phyloP scores from a whole-genome alignment of 805 yeast genomes.

The Pichia phayaonensis region DNA sequence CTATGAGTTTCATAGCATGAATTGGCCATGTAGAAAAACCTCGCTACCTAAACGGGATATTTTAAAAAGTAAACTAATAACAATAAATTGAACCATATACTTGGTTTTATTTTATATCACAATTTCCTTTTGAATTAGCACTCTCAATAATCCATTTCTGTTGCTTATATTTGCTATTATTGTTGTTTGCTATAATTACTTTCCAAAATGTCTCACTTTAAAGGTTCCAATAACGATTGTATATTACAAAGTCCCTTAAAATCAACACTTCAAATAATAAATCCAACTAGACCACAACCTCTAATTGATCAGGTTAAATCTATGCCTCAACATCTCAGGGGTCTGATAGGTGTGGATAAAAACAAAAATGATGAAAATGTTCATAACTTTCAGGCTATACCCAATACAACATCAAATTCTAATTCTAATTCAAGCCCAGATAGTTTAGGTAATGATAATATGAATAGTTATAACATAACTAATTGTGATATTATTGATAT shows the following conservation, averaged over 20 bases:
- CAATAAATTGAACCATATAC: not conserved
- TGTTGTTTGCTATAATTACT: not conserved
- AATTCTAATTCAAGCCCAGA: not conserved
- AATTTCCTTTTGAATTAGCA: not conserved
- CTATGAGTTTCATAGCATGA: not conserved
- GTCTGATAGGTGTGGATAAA: not conserved
- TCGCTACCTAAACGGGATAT: not conserved
- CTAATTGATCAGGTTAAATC: not conserved
- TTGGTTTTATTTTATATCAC: not conserved
- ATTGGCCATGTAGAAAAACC: not conserved
- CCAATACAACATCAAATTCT: not conserved
- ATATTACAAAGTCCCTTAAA: not conserved
- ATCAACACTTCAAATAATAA: not conserved
- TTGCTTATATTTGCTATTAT: not conserved
- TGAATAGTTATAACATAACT: not conserved
- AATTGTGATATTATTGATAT: not conserved
- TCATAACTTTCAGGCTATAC: not conserved
- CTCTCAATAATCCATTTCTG: not conserved
- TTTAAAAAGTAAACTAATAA: not conserved
- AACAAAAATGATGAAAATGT: not conserved
- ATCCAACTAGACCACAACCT: not conserved
- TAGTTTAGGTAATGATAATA: not conserved
- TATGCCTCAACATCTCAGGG: not conserved
- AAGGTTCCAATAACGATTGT: not conserved
- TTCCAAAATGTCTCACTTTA: not conserved